These are phyloP conservation scores for Umbelopsis ramanniana DNA, from an alignment of 192 early-diverging fungal genomes.

Conservation along the genomic window DNA sequence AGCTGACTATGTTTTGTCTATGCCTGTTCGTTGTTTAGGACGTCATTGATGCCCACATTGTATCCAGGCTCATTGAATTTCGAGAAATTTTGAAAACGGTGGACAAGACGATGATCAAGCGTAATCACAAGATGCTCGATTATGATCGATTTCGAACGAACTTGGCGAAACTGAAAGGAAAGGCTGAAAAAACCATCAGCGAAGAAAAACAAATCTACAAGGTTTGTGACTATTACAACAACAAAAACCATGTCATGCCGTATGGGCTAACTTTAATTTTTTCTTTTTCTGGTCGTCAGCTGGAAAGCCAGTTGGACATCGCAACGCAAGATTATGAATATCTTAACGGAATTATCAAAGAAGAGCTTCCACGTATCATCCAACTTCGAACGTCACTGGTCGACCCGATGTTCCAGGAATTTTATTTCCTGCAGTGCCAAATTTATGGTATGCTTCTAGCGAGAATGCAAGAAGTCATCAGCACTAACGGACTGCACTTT, in stretches of 20 bases:
- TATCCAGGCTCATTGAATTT: constrained; percentile 78
- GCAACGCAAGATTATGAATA: constrained; percentile 86
- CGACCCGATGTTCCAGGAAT: constrained; percentile 83
- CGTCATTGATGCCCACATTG: constrained; percentile 76
- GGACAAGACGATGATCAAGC: constrained; percentile 84
- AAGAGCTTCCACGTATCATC: constrained; percentile 80
- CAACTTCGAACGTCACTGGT: constrained; percentile 73
- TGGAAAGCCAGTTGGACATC: constrained; percentile 75
- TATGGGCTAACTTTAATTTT: background rate
- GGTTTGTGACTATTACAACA: constrained; percentile 35
- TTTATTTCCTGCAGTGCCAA: constrained; percentile 83
- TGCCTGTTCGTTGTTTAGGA: constrained; percentile 42
- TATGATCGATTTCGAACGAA: constrained; percentile 82
- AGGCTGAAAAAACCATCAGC: constrained; percentile 62
- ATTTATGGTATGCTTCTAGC: constrained; percentile 73
- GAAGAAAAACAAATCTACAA: constrained; percentile 74
- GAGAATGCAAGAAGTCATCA: constrained; percentile 56
- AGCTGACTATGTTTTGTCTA: constrained; percentile 1
- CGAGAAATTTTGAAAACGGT: constrained; percentile 75
- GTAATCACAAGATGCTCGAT: constrained; percentile 90
- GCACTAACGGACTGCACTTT: constrained; percentile 31
- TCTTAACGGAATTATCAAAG: constrained; percentile 80
- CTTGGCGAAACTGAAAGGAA: constrained; percentile 79
- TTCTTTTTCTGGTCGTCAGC: constrained; percentile 39
- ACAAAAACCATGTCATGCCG: background rate